Evolutionary conservation across 2,329 filamentous ascomycete species (phyloP).

Genomic region (Aureobasidium pullulans): DNA sequence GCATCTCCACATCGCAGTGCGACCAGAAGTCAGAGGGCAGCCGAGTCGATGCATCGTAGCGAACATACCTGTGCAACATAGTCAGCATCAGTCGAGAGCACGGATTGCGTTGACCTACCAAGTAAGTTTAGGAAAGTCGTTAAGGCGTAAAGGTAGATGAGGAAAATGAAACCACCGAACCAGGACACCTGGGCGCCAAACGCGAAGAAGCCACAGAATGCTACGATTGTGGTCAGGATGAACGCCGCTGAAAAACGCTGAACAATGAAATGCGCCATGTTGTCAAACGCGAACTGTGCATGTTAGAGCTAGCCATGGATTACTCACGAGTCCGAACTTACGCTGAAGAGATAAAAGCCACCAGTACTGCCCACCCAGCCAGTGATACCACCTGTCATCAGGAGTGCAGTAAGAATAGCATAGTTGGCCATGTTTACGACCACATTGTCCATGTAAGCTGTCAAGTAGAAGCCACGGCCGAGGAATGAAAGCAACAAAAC

Average conservation of each 20-base stretch:
- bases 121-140: slow-evolving; percentile 54
- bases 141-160: slow-evolving; percentile 51
- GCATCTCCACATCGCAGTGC: slow-evolving; percentile 47
- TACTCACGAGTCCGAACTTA: background rate
- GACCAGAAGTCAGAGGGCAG: slow-evolving; percentile 37
- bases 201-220: slow-evolving; percentile 17
- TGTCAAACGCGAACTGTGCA: slow-evolving; percentile 16
- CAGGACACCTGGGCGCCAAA: slow-evolving; percentile 15
- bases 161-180: slow-evolving; percentile 46
- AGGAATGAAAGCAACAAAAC: slow-evolving; percentile 52
- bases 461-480: slow-evolving; percentile 55
- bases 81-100: background rate
- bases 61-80: slow-evolving; percentile 3
- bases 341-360: slow-evolving; percentile 45
- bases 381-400: slow-evolving; percentile 54
- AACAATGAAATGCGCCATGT: slow-evolving; percentile 17
- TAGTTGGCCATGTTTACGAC: slow-evolving; percentile 14
- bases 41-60: slow-evolving; percentile 17
- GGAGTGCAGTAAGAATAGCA: slow-evolving; percentile 27
- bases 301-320: background rate
- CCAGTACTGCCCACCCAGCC: slow-evolving; percentile 58
- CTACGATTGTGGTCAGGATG: slow-evolving; percentile 15
- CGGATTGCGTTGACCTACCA: background rate
- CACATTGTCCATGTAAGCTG: slow-evolving; percentile 44
- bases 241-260: slow-evolving; percentile 16